Percentiles rank a stretch among this genome's conserved stretches.
These are phyloP conservation scores for Metschnikowia gelsemii DNA, from an alignment of 805 yeast species.

Conservation along the genomic window DNA sequence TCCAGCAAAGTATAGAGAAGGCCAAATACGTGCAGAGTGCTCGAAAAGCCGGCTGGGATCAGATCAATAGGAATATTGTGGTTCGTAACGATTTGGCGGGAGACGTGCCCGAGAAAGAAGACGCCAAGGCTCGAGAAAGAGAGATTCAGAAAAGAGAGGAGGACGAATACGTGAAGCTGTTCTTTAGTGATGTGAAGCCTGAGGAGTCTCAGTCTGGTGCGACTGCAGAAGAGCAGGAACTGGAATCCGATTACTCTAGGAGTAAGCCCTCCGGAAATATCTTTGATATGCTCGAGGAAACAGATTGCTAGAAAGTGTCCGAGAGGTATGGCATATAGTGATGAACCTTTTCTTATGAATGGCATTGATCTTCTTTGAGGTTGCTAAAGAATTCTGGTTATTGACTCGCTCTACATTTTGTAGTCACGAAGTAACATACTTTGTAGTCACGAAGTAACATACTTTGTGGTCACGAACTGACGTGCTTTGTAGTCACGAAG, in stretches of 20 bases:
- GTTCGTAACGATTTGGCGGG: slow-evolving; percentile 19
- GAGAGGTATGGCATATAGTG: too few relatives aligned
- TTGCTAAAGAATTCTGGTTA: too few relatives aligned
- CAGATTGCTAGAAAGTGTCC: slow-evolving; percentile 22
- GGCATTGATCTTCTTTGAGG: neutral
- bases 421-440: too few relatives aligned
- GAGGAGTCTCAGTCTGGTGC: slow-evolving; percentile 7
- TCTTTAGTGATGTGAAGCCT: slow-evolving; percentile 21
- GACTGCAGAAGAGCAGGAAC: too few relatives aligned
- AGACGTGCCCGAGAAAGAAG: slow-evolving; percentile 4
- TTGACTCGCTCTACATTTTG: too few relatives aligned
- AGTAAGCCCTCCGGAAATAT: slow-evolving; percentile 22
- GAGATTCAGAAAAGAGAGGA: slow-evolving; percentile 36
- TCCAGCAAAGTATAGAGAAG: slow-evolving; percentile 61
- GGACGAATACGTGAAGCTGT: slow-evolving; percentile 36
- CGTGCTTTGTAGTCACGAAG: too few relatives aligned
- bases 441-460: too few relatives aligned
- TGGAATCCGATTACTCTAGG: too few relatives aligned
- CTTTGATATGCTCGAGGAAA: slow-evolving; percentile 41
- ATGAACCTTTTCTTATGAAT: neutral
- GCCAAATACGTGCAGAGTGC: slow-evolving; percentile 60
- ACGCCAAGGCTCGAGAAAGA: slow-evolving; percentile 19
- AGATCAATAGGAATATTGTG: slow-evolving; percentile 53
- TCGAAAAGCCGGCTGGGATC: slow-evolving; percentile 74
- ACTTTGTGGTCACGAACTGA: too few relatives aligned